Base-by-base conservation (phyloP, 2,329 filamentous ascomycete species). In the Akanthomyces lecanii region DNA sequence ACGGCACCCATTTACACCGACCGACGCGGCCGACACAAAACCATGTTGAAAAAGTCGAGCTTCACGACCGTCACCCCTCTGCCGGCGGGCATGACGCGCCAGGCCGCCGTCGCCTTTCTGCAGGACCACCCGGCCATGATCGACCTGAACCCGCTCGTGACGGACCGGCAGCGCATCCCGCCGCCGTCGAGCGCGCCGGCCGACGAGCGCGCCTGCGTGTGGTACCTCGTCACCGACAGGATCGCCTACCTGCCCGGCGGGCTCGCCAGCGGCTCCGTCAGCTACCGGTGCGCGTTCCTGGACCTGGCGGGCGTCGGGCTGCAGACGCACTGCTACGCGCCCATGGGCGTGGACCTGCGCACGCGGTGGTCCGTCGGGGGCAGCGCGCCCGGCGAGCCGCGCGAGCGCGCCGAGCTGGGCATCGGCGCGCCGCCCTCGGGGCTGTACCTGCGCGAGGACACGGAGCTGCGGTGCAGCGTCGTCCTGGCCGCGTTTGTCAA, bases 91-190 rank as follows among this genome's bases (percentile, higher is more conserved):
- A 83, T 95, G 67, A 81, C 85, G 54, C 85, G 91, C 61, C 82
- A 89, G 67, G 82, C 85, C n/a, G 90, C 91, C 48, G 73, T 96
- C 66, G 81, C 85, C 61, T 90, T 91, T 67, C 85, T 96, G 38
- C 90, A 92, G 74, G 83, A 89, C 74, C 91, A 96, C 76, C 74
- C 82, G 56, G 87, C 87, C 69, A 96, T 97, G 88, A 96, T 96
- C 70, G 89, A 94, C 71, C 80, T 96, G 63, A 96, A 96, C 74
- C 92, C 92, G 1, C 81, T 96, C 54, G 89, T 96, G 62, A 85
- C 89, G 66, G 86, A 89, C 65, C 84, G 90, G 63, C 83, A 87
- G 67, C 81, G 81, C 38, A 91, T 91, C 74, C 81, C 84, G 53
- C 82, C 90, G 2, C 91, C 91, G 0, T 71, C 81, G 28, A 83